These are phyloP conservation scores for Sinapis alba DNA, from an alignment of 441 rosid genomes.

Conservation along the genomic window DNA sequence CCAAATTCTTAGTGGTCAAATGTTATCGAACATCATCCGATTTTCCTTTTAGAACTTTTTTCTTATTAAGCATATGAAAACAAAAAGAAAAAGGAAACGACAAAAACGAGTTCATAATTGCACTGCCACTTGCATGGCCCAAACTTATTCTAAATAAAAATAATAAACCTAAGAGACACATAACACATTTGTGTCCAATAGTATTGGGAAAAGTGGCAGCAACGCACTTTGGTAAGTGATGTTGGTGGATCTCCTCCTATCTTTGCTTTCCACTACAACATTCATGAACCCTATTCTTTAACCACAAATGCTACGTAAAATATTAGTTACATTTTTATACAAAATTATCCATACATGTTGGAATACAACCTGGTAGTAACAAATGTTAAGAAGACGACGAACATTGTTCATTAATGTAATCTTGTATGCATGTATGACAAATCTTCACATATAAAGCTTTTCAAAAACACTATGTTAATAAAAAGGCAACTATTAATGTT, in stretches of 20 bases:
- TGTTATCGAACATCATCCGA: constrained; percentile 10
- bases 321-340: constrained; percentile 15
- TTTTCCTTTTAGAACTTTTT: background rate
- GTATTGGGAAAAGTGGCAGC: constrained; percentile 31
- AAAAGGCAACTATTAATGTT: background rate
- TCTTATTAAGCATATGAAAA: constrained; percentile 15
- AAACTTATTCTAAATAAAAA: constrained; percentile 15
- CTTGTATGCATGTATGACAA: background rate
- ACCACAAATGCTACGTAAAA: background rate
- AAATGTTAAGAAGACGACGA: background rate
- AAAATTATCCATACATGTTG: constrained; percentile 27
- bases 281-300: constrained; percentile 12
- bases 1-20: constrained; percentile 20
- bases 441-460: background rate
- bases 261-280: constrained; percentile 34
- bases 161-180: constrained; percentile 20
- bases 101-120: constrained; percentile 23
- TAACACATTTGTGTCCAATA: constrained; percentile 26
- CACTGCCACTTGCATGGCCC: constrained; percentile 37
- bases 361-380: constrained; percentile 28
- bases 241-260: constrained; percentile 35
- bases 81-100: constrained; percentile 23
- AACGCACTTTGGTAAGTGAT: constrained; percentile 40
- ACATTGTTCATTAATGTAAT: background rate
- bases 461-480: background rate